These are phyloP conservation scores for Pulveroboletus sp. DNA, from an alignment of 768 basidiomycete species.

Conservation along the genomic window DNA sequence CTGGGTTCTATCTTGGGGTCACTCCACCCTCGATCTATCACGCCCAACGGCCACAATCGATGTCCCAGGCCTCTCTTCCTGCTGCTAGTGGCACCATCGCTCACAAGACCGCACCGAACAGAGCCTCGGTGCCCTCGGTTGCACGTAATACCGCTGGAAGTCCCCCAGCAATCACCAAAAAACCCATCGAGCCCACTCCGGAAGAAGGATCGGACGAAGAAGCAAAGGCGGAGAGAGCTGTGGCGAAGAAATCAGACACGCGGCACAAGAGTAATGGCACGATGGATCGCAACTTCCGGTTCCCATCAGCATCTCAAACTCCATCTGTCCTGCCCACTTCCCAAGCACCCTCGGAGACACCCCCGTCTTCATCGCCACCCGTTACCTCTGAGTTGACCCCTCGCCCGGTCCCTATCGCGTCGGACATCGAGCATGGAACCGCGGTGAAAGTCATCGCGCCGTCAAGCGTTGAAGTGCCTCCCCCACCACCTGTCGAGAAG, in stretches of 20 bases:
- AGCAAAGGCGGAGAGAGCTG: constrained; percentile 29
- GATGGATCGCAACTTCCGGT: constrained; percentile 75
- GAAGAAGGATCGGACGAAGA: constrained; percentile 42
- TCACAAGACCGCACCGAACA: constrained; percentile 40
- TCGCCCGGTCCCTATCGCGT: too few species aligned
- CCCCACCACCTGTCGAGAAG: constrained; percentile 76
- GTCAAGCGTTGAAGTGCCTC: constrained; percentile 69
- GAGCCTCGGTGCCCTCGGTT: constrained; percentile 66
- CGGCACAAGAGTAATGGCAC: constrained; percentile 56
- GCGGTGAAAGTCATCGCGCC: constrained; percentile 45
- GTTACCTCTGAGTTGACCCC: constrained; percentile 16
- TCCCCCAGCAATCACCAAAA: constrained; percentile 35
- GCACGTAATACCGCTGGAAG: constrained; percentile 39
- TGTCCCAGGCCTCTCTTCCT: constrained; percentile 63
- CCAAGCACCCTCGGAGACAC: constrained; percentile 22
- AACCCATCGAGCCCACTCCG: constrained; percentile 46
- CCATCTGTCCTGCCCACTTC: constrained; percentile 10
- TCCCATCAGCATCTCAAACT: constrained; percentile 40
- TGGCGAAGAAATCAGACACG: constrained; percentile 20
- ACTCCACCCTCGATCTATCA: constrained; percentile 41
- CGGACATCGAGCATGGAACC: constrained; percentile 7
- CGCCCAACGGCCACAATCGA: constrained; percentile 58
- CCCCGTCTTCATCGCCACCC: constrained; percentile 26
- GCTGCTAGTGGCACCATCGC: constrained; percentile 29
- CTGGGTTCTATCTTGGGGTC: constrained; percentile 74